phyloP scores from a whole-genome alignment of 2,329 filamentous ascomycete species.

The Colletotrichum sp. region DNA sequence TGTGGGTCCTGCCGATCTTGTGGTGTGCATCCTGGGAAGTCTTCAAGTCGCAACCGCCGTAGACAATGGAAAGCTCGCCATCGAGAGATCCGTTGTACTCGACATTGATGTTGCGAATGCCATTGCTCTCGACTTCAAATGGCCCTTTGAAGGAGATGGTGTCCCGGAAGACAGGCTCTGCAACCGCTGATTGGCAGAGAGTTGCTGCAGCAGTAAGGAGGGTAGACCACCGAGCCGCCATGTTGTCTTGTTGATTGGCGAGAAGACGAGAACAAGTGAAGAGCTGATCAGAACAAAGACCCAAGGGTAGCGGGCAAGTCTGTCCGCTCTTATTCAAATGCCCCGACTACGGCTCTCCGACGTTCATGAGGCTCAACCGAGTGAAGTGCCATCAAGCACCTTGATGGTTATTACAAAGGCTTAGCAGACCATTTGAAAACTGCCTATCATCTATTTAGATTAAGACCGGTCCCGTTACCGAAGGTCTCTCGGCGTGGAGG shows the following conservation, averaged over 20 bases:
- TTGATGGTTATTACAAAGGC: neutral
- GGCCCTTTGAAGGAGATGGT: constrained; percentile 1
- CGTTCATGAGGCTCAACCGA: neutral
- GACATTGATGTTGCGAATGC: constrained; percentile 25
- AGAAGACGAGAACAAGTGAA: neutral
- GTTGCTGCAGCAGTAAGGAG: neutral
- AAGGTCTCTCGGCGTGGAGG: neutral
- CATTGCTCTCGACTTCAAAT: constrained; percentile 18
- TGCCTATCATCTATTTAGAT: constrained; percentile 3
- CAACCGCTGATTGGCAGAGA: neutral
- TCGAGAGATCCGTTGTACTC: constrained; percentile 24
- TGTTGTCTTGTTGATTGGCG: neutral
- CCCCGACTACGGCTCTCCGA: neutral
- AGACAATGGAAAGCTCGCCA: constrained; percentile 23
- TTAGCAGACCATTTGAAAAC: neutral
- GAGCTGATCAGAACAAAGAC: neutral
- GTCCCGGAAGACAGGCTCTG: constrained; percentile 1
- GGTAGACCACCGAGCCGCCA: constrained; percentile 2
- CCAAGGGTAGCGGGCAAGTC: neutral
- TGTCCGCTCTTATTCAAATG: neutral
- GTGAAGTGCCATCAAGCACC: constrained; percentile 1
- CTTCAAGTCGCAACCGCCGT: constrained; percentile 21
- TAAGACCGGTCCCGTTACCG: neutral
- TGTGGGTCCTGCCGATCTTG: constrained; percentile 24
- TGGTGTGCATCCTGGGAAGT: constrained; percentile 9